A percentile compares a stretch with the other conserved stretches of the same genome.
Evolutionary conservation across 805 yeast species (phyloP).

Genomic region (Candida montana): DNA sequence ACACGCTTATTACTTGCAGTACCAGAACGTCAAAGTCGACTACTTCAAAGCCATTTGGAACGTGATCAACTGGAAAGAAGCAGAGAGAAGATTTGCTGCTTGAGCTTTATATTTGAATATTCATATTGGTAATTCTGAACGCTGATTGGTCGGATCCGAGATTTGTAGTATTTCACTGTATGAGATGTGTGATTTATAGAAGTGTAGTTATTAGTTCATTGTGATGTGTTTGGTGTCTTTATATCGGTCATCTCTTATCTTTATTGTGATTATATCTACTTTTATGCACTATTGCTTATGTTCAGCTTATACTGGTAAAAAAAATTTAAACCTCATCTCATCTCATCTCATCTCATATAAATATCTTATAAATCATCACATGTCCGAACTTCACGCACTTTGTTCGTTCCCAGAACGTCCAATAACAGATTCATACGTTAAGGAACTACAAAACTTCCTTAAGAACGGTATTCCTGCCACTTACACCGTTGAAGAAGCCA

Average conservation of each 20-base stretch:
- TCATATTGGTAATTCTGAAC: no score
- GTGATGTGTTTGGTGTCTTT: no score
- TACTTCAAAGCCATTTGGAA: slow-evolving; percentile 94
- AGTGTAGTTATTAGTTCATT: no score
- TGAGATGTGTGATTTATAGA: no score
- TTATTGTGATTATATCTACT: no score
- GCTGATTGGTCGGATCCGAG: no score
- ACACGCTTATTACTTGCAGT: slow-evolving; percentile 92
- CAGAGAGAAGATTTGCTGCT: slow-evolving; percentile 59
- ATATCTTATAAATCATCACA: slow-evolving; percentile 17
- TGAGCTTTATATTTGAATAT: slow-evolving; percentile 14
- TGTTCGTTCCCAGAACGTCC: slow-evolving; percentile 51
- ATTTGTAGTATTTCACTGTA: no score
- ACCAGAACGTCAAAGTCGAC: slow-evolving; percentile 85
- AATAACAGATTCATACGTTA: slow-evolving; percentile 38
- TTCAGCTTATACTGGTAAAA: background rate
- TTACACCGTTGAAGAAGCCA: slow-evolving; percentile 73
- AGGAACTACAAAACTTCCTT: slow-evolving; percentile 40
- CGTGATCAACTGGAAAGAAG: slow-evolving; percentile 91
- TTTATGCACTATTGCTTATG: no score
- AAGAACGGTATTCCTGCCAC: slow-evolving; percentile 75
- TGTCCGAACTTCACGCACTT: slow-evolving; percentile 72
- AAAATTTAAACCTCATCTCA: background rate
- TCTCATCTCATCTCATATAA: background rate
- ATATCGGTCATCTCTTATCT: no score